phyloP scores from a whole-genome alignment of 2,329 filamentous ascomycete genomes.

The Chaetomiaceae sp. region DNA sequence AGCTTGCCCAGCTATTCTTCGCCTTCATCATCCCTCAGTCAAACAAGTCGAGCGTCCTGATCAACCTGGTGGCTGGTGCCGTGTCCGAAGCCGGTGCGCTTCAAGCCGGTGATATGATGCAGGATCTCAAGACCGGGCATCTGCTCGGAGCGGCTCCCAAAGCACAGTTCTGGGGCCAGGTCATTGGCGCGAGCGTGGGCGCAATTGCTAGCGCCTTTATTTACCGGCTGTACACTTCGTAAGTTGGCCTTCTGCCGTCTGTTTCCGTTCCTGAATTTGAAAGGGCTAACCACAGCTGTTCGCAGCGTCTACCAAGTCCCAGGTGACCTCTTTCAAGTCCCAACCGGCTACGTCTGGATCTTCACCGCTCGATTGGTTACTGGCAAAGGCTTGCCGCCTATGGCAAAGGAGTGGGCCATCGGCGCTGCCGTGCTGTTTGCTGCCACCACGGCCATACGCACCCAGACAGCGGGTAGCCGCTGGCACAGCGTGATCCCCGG shows the following conservation, averaged over 20 bases:
- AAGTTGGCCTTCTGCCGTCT: slow-evolving; percentile 22
- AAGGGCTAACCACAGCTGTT: not conserved
- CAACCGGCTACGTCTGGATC: slow-evolving; percentile 94
- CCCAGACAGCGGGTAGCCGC: slow-evolving; percentile 45
- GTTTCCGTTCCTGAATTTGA: too few species aligned
- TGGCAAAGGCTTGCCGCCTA: slow-evolving; percentile 76
- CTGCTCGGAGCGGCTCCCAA: slow-evolving; percentile 85
- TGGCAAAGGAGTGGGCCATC: slow-evolving; percentile 74
- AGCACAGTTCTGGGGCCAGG: slow-evolving; percentile 94
- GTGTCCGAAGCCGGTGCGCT: slow-evolving; percentile 61
- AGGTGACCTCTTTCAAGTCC: slow-evolving; percentile 84
- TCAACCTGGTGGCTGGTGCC: slow-evolving; percentile 90
- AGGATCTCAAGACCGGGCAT: slow-evolving; percentile 95
- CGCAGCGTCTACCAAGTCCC: slow-evolving; percentile 77
- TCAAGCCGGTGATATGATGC: slow-evolving; percentile 93
- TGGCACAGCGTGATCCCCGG: slow-evolving; percentile 80
- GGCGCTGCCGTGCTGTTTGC: slow-evolving; percentile 71
- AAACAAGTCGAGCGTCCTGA: slow-evolving; percentile 80
- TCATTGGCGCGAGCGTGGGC: slow-evolving; percentile 82
- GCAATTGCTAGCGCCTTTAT: slow-evolving; percentile 80
- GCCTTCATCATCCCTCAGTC: slow-evolving; percentile 78
- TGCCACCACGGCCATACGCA: slow-evolving; percentile 62
- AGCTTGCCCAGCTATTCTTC: slow-evolving; percentile 92
- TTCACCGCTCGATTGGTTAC: slow-evolving; percentile 93
- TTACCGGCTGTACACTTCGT: slow-evolving; percentile 77